These are phyloP conservation scores for Austroboletus niveus DNA, from an alignment of 1,284 basidiomycete species.

Conservation along the genomic window DNA sequence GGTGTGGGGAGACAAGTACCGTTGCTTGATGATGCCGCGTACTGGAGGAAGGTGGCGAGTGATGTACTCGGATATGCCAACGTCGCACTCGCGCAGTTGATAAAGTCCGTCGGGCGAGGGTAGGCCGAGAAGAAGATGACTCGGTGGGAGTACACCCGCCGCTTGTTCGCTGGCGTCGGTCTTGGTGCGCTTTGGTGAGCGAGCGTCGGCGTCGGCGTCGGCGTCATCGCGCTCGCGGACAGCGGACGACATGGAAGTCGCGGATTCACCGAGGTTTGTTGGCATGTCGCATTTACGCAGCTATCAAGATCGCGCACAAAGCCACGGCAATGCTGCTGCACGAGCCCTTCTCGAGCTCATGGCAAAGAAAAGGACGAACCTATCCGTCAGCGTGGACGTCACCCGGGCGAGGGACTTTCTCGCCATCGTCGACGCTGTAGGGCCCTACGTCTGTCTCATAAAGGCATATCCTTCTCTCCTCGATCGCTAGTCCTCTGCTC, in stretches of 20 bases:
- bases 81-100: constrained; percentile 77
- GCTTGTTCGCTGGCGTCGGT: constrained; percentile 21
- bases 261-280: too few species aligned
- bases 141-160: constrained; percentile 59
- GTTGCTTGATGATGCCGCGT: constrained; percentile 91
- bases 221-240: constrained; percentile 54
- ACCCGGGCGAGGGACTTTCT: constrained; percentile 81
- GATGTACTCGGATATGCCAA: constrained; percentile 90
- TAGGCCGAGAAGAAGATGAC: constrained; percentile 62
- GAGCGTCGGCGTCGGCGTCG: constrained; percentile 34
- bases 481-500: constrained; percentile 23
- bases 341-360: constrained; percentile 79
- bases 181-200: constrained; percentile 57
- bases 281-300: constrained; percentile 38
- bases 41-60: constrained; percentile 69
- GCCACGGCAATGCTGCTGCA: constrained; percentile 73
- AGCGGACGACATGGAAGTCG: constrained; percentile 27
- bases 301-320: constrained; percentile 64
- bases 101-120: constrained; percentile 48
- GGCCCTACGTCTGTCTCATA: constrained; percentile 88
- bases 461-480: constrained; percentile 58
- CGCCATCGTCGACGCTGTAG: constrained; percentile 85
- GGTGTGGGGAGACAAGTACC: constrained; percentile 44
- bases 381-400: constrained; percentile 96
- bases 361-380: constrained; percentile 86